phyloP scores from a whole-genome alignment of 106 monocot species.

The Apostasia ramifera region DNA sequence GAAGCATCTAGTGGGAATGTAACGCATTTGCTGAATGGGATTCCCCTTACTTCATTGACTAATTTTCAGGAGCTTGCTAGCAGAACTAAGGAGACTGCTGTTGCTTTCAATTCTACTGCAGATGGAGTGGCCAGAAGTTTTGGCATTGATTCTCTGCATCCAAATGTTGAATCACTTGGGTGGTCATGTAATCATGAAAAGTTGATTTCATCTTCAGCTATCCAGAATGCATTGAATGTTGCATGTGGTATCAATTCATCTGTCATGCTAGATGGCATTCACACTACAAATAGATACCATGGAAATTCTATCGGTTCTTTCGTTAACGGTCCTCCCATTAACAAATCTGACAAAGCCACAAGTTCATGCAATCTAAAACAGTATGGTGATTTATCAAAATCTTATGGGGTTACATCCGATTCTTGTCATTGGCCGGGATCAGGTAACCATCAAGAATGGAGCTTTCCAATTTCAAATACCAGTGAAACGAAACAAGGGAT shows the following conservation, averaged over 20 bases:
- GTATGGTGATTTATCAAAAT: slow-evolving; percentile 11
- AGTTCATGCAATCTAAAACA: not conserved
- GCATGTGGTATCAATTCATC: not conserved
- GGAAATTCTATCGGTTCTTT: slow-evolving; percentile 1
- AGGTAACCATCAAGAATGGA: slow-evolving; percentile 8
- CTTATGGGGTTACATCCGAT: slow-evolving; percentile 3
- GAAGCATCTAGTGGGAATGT: not conserved
- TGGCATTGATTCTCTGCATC: not conserved
- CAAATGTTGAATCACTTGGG: slow-evolving; percentile 5
- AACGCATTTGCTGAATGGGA: not conserved
- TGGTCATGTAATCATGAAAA: slow-evolving; percentile 3
- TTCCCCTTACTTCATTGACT: not conserved
- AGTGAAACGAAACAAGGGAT: not conserved
- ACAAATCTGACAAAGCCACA: slow-evolving; percentile 3
- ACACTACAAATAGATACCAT: not conserved
- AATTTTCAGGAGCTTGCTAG: not conserved
- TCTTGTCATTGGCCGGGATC: slow-evolving; percentile 1
- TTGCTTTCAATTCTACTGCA: not conserved
- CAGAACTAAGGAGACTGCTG: not conserved
- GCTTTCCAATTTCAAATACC: slow-evolving; percentile 9
- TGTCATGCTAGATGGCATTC: too few species aligned
- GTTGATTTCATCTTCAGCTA: not conserved
- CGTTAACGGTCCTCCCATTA: not conserved
- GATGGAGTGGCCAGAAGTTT: not conserved
- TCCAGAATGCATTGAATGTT: not conserved